Percentiles rank a stretch among this genome's conserved stretches.
Conservation (phyloP, 2,329 filamentous ascomycete genomes). For the Monosporascus sp. region DNA sequence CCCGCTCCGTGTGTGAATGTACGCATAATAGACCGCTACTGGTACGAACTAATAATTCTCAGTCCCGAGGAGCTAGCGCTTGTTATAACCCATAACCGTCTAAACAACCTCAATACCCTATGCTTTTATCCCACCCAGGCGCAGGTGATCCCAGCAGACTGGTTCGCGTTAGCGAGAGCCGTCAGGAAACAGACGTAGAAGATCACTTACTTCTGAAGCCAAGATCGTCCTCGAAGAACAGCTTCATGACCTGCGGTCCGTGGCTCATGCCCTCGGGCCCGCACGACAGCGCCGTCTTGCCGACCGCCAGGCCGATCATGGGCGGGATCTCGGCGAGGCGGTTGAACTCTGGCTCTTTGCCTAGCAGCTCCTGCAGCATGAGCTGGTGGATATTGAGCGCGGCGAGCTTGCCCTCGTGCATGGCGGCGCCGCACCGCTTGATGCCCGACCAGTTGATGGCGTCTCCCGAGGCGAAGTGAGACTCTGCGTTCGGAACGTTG, state of each 20-base stretch:
- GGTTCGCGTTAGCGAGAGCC: slow-evolving; percentile 3
- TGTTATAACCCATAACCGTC: slow-evolving; percentile 5
- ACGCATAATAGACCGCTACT: too few species aligned
- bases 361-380: slow-evolving; percentile 42
- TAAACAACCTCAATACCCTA: slow-evolving; percentile 7
- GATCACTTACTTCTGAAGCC: slow-evolving; percentile 54
- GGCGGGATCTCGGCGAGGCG: slow-evolving; percentile 52
- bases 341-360: slow-evolving; percentile 38
- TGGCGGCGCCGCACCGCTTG: slow-evolving; percentile 72
- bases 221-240: slow-evolving; percentile 65
- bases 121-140: slow-evolving; percentile 20
- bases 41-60: too few species aligned
- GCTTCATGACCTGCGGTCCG: slow-evolving; percentile 58
- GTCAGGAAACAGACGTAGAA: background rate
- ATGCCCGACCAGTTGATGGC: slow-evolving; percentile 69
- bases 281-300: slow-evolving; percentile 63
- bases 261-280: slow-evolving; percentile 52
- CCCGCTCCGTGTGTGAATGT: background rate
- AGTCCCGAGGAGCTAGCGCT: background rate
- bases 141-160: slow-evolving; percentile 29
- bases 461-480: slow-evolving; percentile 68
- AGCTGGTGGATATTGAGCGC: slow-evolving; percentile 64
- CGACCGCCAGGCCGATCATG: slow-evolving; percentile 68
- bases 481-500: slow-evolving; percentile 50
- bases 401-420: slow-evolving; percentile 65